These are phyloP conservation scores for Chlamydomonas eustigma DNA, from an alignment of 139 green algal genomes.

Conservation along the genomic window DNA sequence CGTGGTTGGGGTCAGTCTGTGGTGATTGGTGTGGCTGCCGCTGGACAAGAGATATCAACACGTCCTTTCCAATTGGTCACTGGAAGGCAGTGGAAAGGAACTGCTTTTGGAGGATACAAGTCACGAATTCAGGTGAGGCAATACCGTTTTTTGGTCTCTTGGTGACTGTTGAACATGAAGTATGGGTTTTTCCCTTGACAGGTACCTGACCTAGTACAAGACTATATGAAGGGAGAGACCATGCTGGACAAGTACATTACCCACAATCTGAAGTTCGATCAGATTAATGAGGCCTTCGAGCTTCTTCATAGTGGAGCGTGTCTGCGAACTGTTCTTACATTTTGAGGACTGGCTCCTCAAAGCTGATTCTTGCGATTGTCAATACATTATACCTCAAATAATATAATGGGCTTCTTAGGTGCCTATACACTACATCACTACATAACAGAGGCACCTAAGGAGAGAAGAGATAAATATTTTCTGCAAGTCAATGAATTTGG, in stretches of 20 bases:
- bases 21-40: constrained; percentile 82
- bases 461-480: no score
- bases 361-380: no score
- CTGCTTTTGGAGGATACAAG: constrained; percentile 95
- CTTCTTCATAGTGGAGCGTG: constrained; percentile 85
- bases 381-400: no score
- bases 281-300: constrained; percentile 83
- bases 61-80: constrained; percentile 97
- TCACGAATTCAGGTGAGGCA: constrained; percentile 55
- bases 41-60: constrained; percentile 87
- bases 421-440: no score
- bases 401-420: no score
- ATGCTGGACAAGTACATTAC: constrained; percentile 93
- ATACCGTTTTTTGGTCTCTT: no score
- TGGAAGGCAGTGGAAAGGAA: constrained; percentile 86
- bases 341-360: constrained; percentile 31
- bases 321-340: constrained; percentile 82
- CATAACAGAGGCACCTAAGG: no score
- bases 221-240: constrained; percentile 80
- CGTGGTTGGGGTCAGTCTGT: constrained; percentile 78
- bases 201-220: constrained; percentile 85
- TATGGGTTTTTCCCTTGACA: no score
- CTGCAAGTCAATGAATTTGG: no score
- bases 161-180: no score
- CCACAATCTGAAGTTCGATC: constrained; percentile 69